phyloP scores from a whole-genome alignment of 148 eudicot species.

The Nepenthes mirabilis region DNA sequence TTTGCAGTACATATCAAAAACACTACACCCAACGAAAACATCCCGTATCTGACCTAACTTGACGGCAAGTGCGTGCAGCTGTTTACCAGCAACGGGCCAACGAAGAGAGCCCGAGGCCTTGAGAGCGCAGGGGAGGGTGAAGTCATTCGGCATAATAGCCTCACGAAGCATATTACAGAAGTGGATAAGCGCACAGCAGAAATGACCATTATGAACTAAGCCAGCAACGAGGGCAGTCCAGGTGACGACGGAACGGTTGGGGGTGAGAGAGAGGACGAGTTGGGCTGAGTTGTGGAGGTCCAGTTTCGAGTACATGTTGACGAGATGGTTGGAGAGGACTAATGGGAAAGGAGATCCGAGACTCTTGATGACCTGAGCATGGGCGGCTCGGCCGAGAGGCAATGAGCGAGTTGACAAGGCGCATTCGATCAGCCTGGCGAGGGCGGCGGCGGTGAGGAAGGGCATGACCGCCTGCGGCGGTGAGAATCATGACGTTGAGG shows the following conservation, averaged over 20 bases:
- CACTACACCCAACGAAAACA: conserved; percentile 38
- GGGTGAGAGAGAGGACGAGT: conserved; percentile 29
- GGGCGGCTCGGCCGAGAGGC: conserved; percentile 32
- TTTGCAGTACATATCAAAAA: conserved; percentile 42
- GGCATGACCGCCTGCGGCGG: conserved; percentile 10
- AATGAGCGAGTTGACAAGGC: conserved; percentile 27
- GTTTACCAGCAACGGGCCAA: conserved; percentile 8
- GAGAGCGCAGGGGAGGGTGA: conserved; percentile 44
- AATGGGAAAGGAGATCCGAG: conserved; percentile 12
- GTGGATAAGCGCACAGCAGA: conserved; percentile 20
- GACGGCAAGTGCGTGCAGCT: conserved; percentile 27
- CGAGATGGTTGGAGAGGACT: conserved; percentile 34
- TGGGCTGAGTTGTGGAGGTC: conserved; percentile 32
- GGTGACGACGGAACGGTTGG: conserved; percentile 45
- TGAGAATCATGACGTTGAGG: conserved; percentile 8
- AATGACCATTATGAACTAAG: conserved; percentile 29
- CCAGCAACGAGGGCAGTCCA: conserved; percentile 53
- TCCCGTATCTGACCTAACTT: conserved; percentile 18
- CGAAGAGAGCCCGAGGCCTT: conserved; percentile 24
- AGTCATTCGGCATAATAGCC: conserved; percentile 37
- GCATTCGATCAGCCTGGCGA: conserved; percentile 18
- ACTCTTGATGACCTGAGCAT: conserved; percentile 34
- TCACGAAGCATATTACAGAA: conserved; percentile 27
- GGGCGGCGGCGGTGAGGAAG: conserved; percentile 16
- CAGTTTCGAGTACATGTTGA: conserved; percentile 59